A percentile compares a stretch with the other conserved stretches of the same genome.
Conservation (phyloP, 2,329 filamentous ascomycete species). For the Arachnomyces sp. region DNA sequence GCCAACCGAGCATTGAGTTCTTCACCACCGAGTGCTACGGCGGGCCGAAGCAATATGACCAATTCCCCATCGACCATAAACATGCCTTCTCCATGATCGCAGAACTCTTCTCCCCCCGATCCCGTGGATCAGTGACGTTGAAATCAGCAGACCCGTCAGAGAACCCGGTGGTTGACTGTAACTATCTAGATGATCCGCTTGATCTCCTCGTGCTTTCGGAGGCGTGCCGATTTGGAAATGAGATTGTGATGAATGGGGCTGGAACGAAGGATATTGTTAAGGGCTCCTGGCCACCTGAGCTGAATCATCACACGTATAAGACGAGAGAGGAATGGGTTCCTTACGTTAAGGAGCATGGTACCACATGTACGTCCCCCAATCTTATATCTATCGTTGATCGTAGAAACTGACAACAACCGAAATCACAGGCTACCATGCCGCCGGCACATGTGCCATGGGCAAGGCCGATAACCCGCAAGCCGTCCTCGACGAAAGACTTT, state of each 20-base stretch:
- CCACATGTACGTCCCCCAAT: constrained; percentile 45
- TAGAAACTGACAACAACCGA: neutral
- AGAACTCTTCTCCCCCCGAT: constrained; percentile 51
- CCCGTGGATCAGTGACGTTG: constrained; percentile 41
- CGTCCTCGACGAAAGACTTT: constrained; percentile 8
- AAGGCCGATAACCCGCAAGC: neutral
- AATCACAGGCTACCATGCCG: constrained; percentile 35
- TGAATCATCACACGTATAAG: constrained; percentile 46
- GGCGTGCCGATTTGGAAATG: constrained; percentile 52
- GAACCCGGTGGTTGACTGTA: constrained; percentile 52
- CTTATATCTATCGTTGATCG: neutral
- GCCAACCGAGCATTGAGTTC: constrained; percentile 55
- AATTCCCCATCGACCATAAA: constrained; percentile 46
- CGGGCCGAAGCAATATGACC: constrained; percentile 50
- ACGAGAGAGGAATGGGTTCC: constrained; percentile 52
- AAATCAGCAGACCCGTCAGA: constrained; percentile 41
- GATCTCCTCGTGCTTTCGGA: constrained; percentile 54
- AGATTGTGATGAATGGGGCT: constrained; percentile 51
- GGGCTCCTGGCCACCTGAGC: constrained; percentile 50
- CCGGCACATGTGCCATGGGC: too few relatives aligned
- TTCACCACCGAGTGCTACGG: constrained; percentile 57
- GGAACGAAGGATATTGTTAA: constrained; percentile 54
- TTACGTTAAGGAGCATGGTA: constrained; percentile 52
- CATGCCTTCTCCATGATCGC: constrained; percentile 53
- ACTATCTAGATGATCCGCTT: constrained; percentile 50